phyloP scores from a whole-genome alignment of 768 basidiomycete genomes.

The Lentinus tigrinus region DNA sequence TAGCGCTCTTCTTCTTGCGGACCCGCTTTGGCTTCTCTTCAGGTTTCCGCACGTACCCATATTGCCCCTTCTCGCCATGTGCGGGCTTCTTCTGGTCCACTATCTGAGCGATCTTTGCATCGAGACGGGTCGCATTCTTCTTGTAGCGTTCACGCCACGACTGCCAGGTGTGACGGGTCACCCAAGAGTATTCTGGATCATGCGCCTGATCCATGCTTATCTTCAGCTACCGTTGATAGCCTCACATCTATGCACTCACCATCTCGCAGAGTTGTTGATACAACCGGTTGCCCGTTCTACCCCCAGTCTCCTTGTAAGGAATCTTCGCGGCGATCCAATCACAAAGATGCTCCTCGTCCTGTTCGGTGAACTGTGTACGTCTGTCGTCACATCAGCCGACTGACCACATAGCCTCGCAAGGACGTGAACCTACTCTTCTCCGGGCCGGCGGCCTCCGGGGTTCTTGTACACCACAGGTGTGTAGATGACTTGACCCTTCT shows the following conservation, averaged over 20 bases:
- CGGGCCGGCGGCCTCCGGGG: slow-evolving; percentile 75
- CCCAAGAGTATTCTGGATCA: slow-evolving; percentile 79
- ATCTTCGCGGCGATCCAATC: slow-evolving; percentile 82
- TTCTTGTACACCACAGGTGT: slow-evolving; percentile 83
- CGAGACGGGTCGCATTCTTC: slow-evolving; percentile 72
- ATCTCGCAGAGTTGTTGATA: slow-evolving; percentile 81
- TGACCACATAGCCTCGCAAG: background rate
- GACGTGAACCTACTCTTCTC: slow-evolving; percentile 64
- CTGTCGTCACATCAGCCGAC: slow-evolving; percentile 36
- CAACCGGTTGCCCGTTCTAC: slow-evolving; percentile 77
- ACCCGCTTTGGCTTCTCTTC: slow-evolving; percentile 60
- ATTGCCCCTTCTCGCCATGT: slow-evolving; percentile 77
- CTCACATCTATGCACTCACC: slow-evolving; percentile 35
- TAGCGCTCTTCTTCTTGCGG: slow-evolving; percentile 17
- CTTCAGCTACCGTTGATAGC: too few relatives aligned
- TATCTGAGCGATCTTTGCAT: slow-evolving; percentile 59
- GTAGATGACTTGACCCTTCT: slow-evolving; percentile 60
- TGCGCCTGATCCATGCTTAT: slow-evolving; percentile 39
- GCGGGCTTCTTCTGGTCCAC: slow-evolving; percentile 69
- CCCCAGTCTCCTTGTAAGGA: slow-evolving; percentile 80
- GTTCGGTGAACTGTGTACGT: slow-evolving; percentile 73
- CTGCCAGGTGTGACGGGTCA: slow-evolving; percentile 82
- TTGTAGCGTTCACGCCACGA: slow-evolving; percentile 90
- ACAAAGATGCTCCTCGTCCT: slow-evolving; percentile 74
- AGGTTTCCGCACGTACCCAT: slow-evolving; percentile 74